Conservation (phyloP, 2,329 filamentous ascomycete genomes). For the Colletotrichum plurivorum region DNA sequence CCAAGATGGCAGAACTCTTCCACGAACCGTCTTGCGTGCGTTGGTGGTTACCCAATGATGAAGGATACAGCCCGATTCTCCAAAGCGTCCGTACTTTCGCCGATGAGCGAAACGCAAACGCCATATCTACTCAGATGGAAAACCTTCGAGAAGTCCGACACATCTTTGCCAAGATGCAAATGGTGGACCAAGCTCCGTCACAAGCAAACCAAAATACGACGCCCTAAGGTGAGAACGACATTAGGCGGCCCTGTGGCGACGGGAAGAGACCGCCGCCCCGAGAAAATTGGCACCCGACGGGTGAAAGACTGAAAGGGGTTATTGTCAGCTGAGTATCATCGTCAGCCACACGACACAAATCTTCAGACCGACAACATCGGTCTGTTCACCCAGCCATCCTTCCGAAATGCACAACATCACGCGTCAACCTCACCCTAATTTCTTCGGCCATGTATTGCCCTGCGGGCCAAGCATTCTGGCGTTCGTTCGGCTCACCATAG, state of each 20-base stretch:
- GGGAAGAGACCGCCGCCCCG: background rate
- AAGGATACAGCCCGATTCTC: slow-evolving; percentile 81
- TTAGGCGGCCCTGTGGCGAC: background rate
- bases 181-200: slow-evolving; percentile 40
- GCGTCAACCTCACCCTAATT: background rate
- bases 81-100: slow-evolving; percentile 85
- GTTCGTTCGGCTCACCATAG: background rate
- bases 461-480: slow-evolving; percentile 16
- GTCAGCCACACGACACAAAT: background rate
- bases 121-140: slow-evolving; percentile 70
- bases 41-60: slow-evolving; percentile 93
- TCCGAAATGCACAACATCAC: background rate
- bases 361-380: too few relatives aligned
- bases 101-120: slow-evolving; percentile 78
- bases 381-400: background rate
- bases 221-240: background rate
- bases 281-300: too few relatives aligned
- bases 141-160: slow-evolving; percentile 82
- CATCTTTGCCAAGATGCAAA: slow-evolving; percentile 74
- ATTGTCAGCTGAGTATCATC: too few relatives aligned
- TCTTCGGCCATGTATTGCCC: slow-evolving; percentile 6
- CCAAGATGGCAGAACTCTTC: slow-evolving; percentile 83
- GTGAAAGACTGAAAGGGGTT: too few relatives aligned
- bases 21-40: slow-evolving; percentile 77
- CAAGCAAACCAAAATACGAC: background rate